Conservation (phyloP, 2,329 filamentous ascomycete species). For the Fusarium veterinarium region DNA sequence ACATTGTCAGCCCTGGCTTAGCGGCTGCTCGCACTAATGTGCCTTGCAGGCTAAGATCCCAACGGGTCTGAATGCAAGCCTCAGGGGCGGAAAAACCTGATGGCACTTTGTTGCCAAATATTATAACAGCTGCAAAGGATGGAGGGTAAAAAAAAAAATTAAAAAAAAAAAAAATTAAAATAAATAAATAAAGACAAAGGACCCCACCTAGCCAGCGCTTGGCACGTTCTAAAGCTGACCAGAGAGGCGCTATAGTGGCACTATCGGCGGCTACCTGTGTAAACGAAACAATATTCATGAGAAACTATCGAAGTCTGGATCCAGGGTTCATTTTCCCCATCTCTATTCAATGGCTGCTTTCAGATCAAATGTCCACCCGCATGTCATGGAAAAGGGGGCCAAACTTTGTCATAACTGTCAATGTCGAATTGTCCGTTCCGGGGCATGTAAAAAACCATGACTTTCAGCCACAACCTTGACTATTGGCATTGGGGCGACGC, state of each 20-base stretch:
- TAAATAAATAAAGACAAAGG: neutral
- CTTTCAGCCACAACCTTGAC: conserved; percentile 18
- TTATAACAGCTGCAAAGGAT: conserved; percentile 3
- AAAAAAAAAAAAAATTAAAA: neutral
- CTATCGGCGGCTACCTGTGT: conserved; percentile 33
- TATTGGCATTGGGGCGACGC: conserved; percentile 28
- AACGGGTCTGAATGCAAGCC: conserved; percentile 18
- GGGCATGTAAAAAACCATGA: conserved; percentile 2
- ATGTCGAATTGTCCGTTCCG: conserved; percentile 16
- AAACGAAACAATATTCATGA: conserved; percentile 40
- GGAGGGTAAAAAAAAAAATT: neutral
- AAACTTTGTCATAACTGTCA: neutral
- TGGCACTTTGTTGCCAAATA: neutral
- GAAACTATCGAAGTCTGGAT: conserved; percentile 37
- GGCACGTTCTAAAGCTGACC: conserved; percentile 7
- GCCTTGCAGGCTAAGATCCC: neutral
- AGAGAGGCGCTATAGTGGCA: conserved; percentile 12
- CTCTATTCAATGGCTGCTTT: neutral
- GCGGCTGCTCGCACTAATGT: conserved; percentile 4
- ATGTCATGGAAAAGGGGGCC: neutral
- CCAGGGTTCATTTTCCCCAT: conserved; percentile 5
- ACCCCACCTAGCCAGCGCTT: conserved; percentile 10
- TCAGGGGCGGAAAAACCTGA: conserved; percentile 19
- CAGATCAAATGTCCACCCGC: neutral
- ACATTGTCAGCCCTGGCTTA: neutral